phyloP scores from a whole-genome alignment of 805 yeast species.

The Sungouiella blattae region DNA sequence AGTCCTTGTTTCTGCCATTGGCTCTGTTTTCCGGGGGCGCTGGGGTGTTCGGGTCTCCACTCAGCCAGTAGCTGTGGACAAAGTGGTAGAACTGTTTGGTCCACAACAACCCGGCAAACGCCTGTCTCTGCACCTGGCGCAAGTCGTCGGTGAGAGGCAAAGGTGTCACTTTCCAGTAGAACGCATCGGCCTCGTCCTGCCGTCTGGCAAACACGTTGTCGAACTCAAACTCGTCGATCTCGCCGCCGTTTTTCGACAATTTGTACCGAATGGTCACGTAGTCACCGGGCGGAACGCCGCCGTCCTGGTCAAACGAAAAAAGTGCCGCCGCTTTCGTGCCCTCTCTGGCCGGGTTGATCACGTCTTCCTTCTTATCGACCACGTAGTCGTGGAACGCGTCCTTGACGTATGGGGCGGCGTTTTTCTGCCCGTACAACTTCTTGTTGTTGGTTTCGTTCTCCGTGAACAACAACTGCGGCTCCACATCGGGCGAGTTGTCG shows the following conservation, averaged over 20 bases:
- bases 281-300: conserved; percentile 82
- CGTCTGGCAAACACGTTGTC: conserved; percentile 68
- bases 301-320: conserved; percentile 71
- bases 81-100: conserved; percentile 88
- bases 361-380: conserved; percentile 54
- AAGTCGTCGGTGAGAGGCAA: conserved; percentile 77
- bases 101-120: conserved; percentile 92
- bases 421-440: conserved; percentile 61
- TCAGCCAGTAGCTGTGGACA: conserved; percentile 79
- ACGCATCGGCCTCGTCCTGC: conserved; percentile 86
- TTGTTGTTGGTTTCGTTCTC: conserved; percentile 82
- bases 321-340: conserved; percentile 90
- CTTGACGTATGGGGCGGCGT: conserved; percentile 61
- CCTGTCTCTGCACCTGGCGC: conserved; percentile 84
- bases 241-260: conserved; percentile 44
- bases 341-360: conserved; percentile 61
- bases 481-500: conserved; percentile 61
- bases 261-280: conserved; percentile 81
- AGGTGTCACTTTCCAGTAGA: conserved; percentile 86
- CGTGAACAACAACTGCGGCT: conserved; percentile 75
- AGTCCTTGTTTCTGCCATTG: conserved; percentile 80
- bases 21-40: conserved; percentile 80
- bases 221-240: conserved; percentile 68
- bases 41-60: conserved; percentile 75
- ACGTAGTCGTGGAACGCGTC: conserved; percentile 90